A percentile compares a stretch with the other conserved stretches of the same genome.
Conservation (phyloP, 2,329 filamentous ascomycete species). For the Claviceps purpurea region DNA sequence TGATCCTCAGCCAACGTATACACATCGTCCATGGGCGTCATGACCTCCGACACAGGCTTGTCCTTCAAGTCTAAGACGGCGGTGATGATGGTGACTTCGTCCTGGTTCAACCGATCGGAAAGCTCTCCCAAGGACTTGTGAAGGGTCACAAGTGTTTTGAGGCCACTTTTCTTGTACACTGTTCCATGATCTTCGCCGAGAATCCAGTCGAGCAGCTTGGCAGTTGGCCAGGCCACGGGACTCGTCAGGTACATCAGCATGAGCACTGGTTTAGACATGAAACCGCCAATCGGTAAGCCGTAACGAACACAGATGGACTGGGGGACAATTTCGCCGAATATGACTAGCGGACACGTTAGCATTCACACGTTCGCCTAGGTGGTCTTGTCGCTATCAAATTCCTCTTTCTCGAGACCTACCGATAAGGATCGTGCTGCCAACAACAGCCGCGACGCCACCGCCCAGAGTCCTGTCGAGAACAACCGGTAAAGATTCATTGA, state of each 20-base stretch:
- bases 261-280: slow-evolving; percentile 80
- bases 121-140: slow-evolving; percentile 84
- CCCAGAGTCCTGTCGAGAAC: slow-evolving; percentile 88
- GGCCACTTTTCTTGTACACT: slow-evolving; percentile 91
- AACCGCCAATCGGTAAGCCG: slow-evolving; percentile 86
- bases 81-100: slow-evolving; percentile 97
- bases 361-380: slow-evolving; percentile 8
- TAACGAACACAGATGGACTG: slow-evolving; percentile 95
- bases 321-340: slow-evolving; percentile 92
- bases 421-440: slow-evolving; percentile 87
- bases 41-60: slow-evolving; percentile 87
- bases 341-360: slow-evolving; percentile 48
- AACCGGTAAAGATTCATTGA: slow-evolving; percentile 92
- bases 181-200: slow-evolving; percentile 93
- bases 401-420: slow-evolving; percentile 41
- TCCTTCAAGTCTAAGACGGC: slow-evolving; percentile 93
- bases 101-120: slow-evolving; percentile 82
- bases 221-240: slow-evolving; percentile 85
- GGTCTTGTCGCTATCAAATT: not conserved
- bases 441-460: slow-evolving; percentile 84
- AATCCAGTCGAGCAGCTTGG: slow-evolving; percentile 85
- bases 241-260: slow-evolving; percentile 84
- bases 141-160: slow-evolving; percentile 91
- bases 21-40: slow-evolving; percentile 97
- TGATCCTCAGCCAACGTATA: slow-evolving; percentile 96